These are phyloP conservation scores for Scenedesmus sp. DNA, from an alignment of 163 green algal genomes.

Conservation along the genomic window DNA sequence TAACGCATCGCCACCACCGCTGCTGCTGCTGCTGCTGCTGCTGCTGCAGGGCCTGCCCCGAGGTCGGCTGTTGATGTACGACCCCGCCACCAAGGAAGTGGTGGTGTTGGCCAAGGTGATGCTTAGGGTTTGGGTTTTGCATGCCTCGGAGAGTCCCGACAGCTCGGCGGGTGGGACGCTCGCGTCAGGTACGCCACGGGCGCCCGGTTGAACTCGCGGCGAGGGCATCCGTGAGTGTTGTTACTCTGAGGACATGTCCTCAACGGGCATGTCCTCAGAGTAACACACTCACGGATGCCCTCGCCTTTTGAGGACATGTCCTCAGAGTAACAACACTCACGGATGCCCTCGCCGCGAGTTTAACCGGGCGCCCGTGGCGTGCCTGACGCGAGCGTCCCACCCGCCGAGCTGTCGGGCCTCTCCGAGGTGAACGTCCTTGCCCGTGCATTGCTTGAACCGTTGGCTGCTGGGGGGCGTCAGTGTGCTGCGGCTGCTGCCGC, in stretches of 20 bases:
- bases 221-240: neutral
- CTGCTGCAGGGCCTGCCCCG: slow-evolving; percentile 65
- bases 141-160: neutral
- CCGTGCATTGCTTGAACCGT: too few relatives aligned
- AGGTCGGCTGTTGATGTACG: slow-evolving; percentile 79
- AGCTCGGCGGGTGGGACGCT: neutral
- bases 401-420: neutral
- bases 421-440: neutral
- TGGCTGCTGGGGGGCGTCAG: too few relatives aligned
- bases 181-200: neutral
- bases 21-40: slow-evolving; percentile 28
- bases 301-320: too few relatives aligned
- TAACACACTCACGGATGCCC: too few relatives aligned
- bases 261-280: too few relatives aligned
- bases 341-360: neutral
- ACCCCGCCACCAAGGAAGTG: slow-evolving; percentile 63
- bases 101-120: slow-evolving; percentile 64
- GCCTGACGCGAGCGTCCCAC: neutral
- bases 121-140: neutral
- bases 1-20: neutral
- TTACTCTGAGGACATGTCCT: neutral
- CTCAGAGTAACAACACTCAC: neutral
- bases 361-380: neutral
- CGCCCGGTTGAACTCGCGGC: neutral
- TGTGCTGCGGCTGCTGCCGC: neutral